Evolutionary conservation across 2,329 filamentous ascomycete genomes (phyloP), one percentile per base, ranked within the genome.

Genomic region (Ophiocordyceps camponoti-rufipedis): DNA sequence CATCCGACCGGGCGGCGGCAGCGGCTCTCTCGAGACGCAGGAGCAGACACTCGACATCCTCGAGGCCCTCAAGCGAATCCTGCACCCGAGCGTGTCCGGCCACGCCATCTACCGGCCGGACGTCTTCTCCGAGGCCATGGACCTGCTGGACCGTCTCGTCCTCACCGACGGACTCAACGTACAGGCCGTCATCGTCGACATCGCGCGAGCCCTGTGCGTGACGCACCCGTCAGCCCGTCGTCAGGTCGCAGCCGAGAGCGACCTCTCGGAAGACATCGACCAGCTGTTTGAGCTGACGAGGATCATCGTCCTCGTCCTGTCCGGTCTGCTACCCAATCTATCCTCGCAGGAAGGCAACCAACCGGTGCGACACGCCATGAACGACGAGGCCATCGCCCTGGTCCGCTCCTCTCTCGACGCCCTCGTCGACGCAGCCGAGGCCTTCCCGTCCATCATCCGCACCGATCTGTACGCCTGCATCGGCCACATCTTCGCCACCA

Each of bases 41-140:
- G 80, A 82, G 51, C 86, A 94, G 58, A 86, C 83, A 7, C 66
- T 95, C 28, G 87, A 87, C 49, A 95, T 98, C 45, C 70, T 98
- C 18, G 80, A 82, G 57, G 91, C 89, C 1, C 70, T 98, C 40
- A 93, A 91, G 67, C 94, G 94, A 68, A 98, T 98, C 41, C 62
- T 98, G 14, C 83, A 91, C 46, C 91, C 93, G 3, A 86, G 87
- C 44, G 89, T 98, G 13, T 94, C 88, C 40, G 91, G 93, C 2
- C 88, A 94, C 61, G 89, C 91, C 6, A 94, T 98, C 50, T 98
- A 96, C 57, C 82, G 93, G 54, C 87, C 94, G 47, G 85, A 88
- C 8, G 85, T 98, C 42, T 98, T 98, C 60, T 85, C 87, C 0
- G 91, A 98, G 65, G 94, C 88, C 0, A 94, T 96, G 80, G 91